Base-by-base conservation (phyloP, 2,329 filamentous ascomycete genomes). In the Pseudohalonectria lignicola region DNA sequence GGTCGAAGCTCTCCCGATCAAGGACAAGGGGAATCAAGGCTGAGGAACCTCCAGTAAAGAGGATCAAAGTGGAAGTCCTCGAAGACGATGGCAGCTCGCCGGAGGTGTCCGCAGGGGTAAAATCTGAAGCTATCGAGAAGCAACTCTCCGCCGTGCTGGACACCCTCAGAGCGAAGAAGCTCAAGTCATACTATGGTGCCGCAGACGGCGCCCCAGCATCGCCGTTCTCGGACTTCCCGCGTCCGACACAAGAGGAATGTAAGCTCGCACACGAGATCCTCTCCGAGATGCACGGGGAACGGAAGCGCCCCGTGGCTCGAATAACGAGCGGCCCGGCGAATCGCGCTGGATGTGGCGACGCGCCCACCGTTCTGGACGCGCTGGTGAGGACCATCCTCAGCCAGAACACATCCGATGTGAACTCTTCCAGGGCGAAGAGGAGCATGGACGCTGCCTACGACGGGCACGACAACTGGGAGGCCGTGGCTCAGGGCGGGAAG, bases 391-490 rank as follows among this genome's bases (percentile, higher is more conserved):
- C 71, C 0, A 50, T 70, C 13, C 53, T 76, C 16, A 75, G 71
- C 38, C 67, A 65, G 2, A 63, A 67, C 7, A 74, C 69, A 0
- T 63, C 62, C 1, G 64, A 66, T 19, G 79, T 83, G 0, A 76
- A 76, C 16, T 69, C 64, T 30, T 81, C 83, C 5, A 64, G 92
- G 0, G 74, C 80, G 3, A 51, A 71, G 15, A 69, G 83, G 1
- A 64, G 75, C 15, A 59, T 81, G 4, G 54, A 76, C 23, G 64
- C 71, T 31, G 76, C 81, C 6, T 60, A 80, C 9, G 81, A 80
- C 5, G 76, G 79, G 47, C 84, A 79, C 39, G 79, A 87, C 7
- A 66, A 87, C 52, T 90, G 82, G 81, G 74, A 86, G 47, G 75
- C 74, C 9, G 79, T 88, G 2, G 72, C 76, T 17, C 55, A 62